Conservation (phyloP, 2,329 filamentous ascomycete species). For the Cladosporium austrohemisphaericum region DNA sequence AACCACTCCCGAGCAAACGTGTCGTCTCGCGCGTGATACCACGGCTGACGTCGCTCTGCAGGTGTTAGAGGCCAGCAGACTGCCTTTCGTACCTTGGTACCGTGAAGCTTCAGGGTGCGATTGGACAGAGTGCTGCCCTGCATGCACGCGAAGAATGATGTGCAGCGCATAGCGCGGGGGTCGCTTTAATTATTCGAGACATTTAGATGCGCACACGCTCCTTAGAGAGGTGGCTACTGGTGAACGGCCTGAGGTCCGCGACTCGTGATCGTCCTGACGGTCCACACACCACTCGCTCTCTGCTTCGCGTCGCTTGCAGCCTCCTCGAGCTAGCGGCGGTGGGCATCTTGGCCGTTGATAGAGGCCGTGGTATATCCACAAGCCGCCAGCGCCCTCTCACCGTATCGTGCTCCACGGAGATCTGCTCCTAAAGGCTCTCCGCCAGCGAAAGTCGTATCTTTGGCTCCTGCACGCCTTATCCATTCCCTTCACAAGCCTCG, state of each 20-base stretch:
- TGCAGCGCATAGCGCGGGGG: conserved; percentile 13
- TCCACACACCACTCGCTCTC: neutral
- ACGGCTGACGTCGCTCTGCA: conserved; percentile 6
- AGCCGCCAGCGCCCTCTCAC: no score
- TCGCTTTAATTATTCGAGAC: conserved; percentile 7
- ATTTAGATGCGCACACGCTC: neutral
- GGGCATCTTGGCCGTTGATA: neutral
- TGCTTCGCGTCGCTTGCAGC: no score
- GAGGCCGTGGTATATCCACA: no score
- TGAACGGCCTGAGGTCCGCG: neutral
- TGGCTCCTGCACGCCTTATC: no score
- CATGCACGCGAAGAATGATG: conserved; percentile 10
- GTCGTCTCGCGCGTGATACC: no score
- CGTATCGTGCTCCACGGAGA: no score
- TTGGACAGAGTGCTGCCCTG: conserved; percentile 3
- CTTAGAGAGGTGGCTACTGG: no score
- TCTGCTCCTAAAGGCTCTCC: no score
- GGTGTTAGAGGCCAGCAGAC: neutral
- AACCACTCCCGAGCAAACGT: no score
- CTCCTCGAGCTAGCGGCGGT: neutral
- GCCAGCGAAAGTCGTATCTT: no score
- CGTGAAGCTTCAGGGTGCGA: neutral
- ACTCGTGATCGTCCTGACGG: neutral
- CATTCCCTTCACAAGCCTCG: no score
- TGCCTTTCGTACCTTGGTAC: conserved; percentile 1